phyloP scores from a whole-genome alignment of 495 filamentous ascomycete genomes.

The Penicillium ucsense region DNA sequence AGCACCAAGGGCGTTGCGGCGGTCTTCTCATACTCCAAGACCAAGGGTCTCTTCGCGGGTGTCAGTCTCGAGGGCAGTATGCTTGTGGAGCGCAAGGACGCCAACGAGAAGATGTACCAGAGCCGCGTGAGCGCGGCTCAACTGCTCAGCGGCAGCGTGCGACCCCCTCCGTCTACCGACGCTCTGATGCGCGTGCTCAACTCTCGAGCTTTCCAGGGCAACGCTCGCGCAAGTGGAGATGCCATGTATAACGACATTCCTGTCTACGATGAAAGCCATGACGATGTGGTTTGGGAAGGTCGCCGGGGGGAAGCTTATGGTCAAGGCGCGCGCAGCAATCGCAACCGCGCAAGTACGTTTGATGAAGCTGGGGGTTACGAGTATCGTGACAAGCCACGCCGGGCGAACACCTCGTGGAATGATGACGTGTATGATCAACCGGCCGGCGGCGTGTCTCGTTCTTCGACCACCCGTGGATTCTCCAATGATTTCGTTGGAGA shows the following conservation, averaged over 20 bases:
- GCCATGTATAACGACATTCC: conserved; percentile 92
- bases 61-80: conserved; percentile 88
- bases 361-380: conserved; percentile 43
- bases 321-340: conserved; percentile 47
- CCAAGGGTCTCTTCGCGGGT: conserved; percentile 92
- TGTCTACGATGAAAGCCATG: conserved; percentile 78
- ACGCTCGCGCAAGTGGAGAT: conserved; percentile 38
- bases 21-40: conserved; percentile 94
- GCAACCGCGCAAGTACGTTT: conserved; percentile 44
- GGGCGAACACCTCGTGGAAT: conserved; percentile 79
- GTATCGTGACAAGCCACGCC: conserved; percentile 54
- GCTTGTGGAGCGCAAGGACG: conserved; percentile 87
- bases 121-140: conserved; percentile 68
- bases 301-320: conserved; percentile 65
- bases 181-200: conserved; percentile 78
- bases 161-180: conserved; percentile 70
- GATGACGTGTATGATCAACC: conserved; percentile 80
- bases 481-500: conserved; percentile 30
- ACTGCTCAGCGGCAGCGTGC: conserved; percentile 67
- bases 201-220: conserved; percentile 71
- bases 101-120: conserved; percentile 93
- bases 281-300: conserved; percentile 90
- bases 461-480: conserved; percentile 37
- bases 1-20: conserved; percentile 83
- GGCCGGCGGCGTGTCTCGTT: conserved; percentile 36